Evolutionary conservation across 179 eudicot species (phyloP), one percentile per base, ranked within the genome.

Genomic region (Dionaea muscipula): DNA sequence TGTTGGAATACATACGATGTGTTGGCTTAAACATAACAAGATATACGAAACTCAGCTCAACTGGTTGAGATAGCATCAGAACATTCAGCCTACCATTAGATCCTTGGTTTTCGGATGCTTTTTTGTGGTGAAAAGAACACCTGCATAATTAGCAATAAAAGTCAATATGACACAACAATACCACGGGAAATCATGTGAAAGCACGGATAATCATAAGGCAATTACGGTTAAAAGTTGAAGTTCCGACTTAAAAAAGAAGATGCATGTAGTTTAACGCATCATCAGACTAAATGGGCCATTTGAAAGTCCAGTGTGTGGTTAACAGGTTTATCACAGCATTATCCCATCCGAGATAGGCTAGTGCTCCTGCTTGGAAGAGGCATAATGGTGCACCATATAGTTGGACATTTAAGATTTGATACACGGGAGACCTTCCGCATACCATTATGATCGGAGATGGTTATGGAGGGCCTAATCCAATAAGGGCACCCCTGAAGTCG

Each of bases 381-480:
- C n/a, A n/a, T n/a, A n/a, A n/a, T n/a, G n/a, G n/a, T n/a, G n/a
- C n/a, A n/a, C n/a, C n/a, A n/a, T n/a, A n/a, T n/a, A n/a, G n/a
- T n/a, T n/a, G 37, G 37, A 33, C 37, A 7, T 10, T 13, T 10
- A 38, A 38, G 11, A 13, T 7, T 38, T n/a, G 15, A 38, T 38
- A 38, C 3, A 38, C 15, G n/a, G 31, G 26, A 35, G 31, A 46
- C 27, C 40, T 47, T 24, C 22, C 33, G 48, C 55, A 39, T 77
- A 93, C 96, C 99, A 67, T 72, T 85, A 71, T 93, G 94, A 65
- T 79, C 72, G 57, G 94, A 93, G 58, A 91, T 81, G 48, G 84
- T 84, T 64, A 91, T 87, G 53, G 95, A 79, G 16, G 98, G 94
- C 72, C 96, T 91, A 71, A 91, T 82, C 98, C 98, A 91, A 57